Conservation (phyloP, 2,329 filamentous ascomycete genomes). For the Sporothrix dimorphospora region DNA sequence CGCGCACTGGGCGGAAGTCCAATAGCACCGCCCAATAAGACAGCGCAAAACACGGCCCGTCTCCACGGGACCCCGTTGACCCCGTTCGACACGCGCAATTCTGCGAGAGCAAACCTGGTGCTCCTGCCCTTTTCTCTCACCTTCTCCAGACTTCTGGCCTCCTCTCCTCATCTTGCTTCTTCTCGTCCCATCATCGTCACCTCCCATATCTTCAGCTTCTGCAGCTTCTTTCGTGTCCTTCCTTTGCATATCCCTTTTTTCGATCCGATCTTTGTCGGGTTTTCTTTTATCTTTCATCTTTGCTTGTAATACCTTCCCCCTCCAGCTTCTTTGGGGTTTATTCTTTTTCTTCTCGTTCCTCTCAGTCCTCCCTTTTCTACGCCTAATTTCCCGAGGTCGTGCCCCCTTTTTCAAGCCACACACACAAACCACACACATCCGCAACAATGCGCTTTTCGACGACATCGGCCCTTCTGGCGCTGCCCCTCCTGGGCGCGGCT, state of each 20-base stretch:
- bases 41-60: constrained; percentile 3
- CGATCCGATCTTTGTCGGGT: neutral
- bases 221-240: constrained; percentile 26
- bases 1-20: constrained; percentile 14
- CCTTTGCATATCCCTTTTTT: constrained; percentile 20
- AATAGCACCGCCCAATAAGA: constrained; percentile 21
- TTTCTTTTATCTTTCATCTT: neutral
- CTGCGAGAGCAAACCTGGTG: constrained; percentile 4
- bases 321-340: constrained; percentile 11
- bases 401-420: neutral
- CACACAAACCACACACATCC: neutral
- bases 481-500: constrained; percentile 59
- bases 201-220: constrained; percentile 11
- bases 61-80: constrained; percentile 3
- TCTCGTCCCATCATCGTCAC: constrained; percentile 20
- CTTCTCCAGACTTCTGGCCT: constrained; percentile 23
- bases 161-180: constrained; percentile 9
- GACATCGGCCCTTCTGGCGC: constrained; percentile 52
- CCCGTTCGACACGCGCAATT: constrained; percentile 19
- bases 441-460: constrained; percentile 62
- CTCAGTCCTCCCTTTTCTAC: constrained; percentile 7
- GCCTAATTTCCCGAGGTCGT: neutral
- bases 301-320: constrained; percentile 9
- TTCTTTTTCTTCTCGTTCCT: constrained; percentile 2
- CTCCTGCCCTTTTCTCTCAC: constrained; percentile 1